These are phyloP conservation scores for Pichia gijzeniarum DNA, from an alignment of 805 yeast genomes.

Conservation along the genomic window DNA sequence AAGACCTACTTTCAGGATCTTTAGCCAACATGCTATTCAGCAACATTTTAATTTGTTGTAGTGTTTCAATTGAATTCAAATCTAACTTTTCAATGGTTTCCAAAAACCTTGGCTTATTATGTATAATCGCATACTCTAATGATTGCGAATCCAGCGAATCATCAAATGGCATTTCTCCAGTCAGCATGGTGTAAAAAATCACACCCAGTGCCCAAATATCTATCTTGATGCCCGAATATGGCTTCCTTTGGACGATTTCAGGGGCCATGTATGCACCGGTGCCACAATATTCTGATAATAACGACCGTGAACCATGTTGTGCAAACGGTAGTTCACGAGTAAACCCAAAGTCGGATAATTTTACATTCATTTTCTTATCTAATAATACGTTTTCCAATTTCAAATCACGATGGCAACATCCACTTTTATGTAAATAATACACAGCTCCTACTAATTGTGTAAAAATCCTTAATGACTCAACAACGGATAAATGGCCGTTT, in stretches of 20 bases:
- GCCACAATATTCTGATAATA: conserved; percentile 84
- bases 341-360: conserved; percentile 90
- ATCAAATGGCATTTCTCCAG: conserved; percentile 89
- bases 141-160: conserved; percentile 63
- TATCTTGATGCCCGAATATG: conserved; percentile 71
- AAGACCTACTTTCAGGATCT: conserved; percentile 58
- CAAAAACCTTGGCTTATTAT: conserved; percentile 54
- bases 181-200: conserved; percentile 73
- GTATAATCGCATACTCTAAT: conserved; percentile 49
- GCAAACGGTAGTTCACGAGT: conserved; percentile 58
- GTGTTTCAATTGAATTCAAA: conserved; percentile 7
- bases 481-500: conserved; percentile 42
- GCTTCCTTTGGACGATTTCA: conserved; percentile 62
- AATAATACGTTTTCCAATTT: conserved; percentile 86
- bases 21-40: conserved; percentile 54
- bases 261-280: conserved; percentile 98
- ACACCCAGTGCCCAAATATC: conserved; percentile 94
- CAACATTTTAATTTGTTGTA: conserved; percentile 47
- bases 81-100: conserved; percentile 22
- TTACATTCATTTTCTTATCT: conserved; percentile 54
- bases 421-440: conserved; percentile 67
- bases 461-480: conserved; percentile 48
- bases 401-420: conserved; percentile 86
- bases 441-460: conserved; percentile 70
- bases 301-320: conserved; percentile 23